Evolutionary conservation across 2,329 filamentous ascomycete species (phyloP).

Genomic region (Fonsecaea erecta): DNA sequence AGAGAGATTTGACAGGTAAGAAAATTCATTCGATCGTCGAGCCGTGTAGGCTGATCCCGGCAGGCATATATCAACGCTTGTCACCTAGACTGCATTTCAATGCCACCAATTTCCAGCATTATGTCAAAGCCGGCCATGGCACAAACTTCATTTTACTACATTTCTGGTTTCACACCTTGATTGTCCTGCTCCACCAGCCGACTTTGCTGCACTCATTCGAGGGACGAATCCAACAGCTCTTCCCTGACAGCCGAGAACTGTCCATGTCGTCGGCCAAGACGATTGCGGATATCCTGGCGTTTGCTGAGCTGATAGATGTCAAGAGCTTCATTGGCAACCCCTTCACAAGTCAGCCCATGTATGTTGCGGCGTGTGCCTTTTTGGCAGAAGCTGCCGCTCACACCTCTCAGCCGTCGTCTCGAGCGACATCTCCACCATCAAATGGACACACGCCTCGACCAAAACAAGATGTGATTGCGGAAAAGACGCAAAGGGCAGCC

Average conservation of each 20-base stretch:
- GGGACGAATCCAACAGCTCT: constrained; percentile 70
- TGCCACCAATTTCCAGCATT: constrained; percentile 82
- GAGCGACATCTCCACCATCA: constrained; percentile 59
- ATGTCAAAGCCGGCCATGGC: constrained; percentile 78
- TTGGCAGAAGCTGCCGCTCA: constrained; percentile 78
- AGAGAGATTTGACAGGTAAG: constrained; percentile 72
- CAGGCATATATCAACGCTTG: constrained; percentile 72
- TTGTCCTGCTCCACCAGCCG: constrained; percentile 52
- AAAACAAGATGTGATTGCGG: constrained; percentile 13
- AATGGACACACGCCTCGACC: constrained; percentile 5
- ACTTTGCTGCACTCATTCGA: constrained; percentile 79
- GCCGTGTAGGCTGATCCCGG: constrained; percentile 19
- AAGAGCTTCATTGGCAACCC: constrained; percentile 87
- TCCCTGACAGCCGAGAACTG: constrained; percentile 77
- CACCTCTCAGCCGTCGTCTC: constrained; percentile 67
- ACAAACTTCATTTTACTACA: constrained; percentile 86
- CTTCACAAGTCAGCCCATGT: constrained; percentile 88
- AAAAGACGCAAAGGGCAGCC: constrained; percentile 26
- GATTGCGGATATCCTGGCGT: constrained; percentile 84
- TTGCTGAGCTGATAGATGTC: constrained; percentile 82
- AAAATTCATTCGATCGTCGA: constrained; percentile 43
- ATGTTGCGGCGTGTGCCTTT: constrained; percentile 88
- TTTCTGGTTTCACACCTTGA: constrained; percentile 52
- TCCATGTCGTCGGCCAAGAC: constrained; percentile 91
- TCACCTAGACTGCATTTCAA: constrained; percentile 80